Percentiles rank a stretch among this genome's conserved stretches.
Evolutionary conservation across 495 filamentous ascomycete species (phyloP).

Genomic region (Penicillium simplicissimum): DNA sequence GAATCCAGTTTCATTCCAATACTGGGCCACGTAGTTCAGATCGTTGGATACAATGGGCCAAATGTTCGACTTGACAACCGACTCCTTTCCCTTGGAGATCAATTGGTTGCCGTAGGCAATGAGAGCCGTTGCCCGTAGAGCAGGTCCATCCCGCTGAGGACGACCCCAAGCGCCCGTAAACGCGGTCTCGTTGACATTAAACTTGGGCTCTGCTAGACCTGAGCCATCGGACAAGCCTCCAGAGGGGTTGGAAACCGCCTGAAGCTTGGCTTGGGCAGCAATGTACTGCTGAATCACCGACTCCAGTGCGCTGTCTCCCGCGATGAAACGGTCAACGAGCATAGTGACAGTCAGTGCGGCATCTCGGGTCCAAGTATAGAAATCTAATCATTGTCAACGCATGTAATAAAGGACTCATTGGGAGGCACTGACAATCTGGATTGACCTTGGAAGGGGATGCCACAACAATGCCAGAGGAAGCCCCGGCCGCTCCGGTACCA

Average conservation of each 20-base stretch:
- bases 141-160: conserved; percentile 63
- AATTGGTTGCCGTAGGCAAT: conserved; percentile 41
- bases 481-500: conserved; percentile 46
- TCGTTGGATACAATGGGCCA: conserved; percentile 61
- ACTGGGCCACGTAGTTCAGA: conserved; percentile 65
- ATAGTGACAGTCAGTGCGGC: conserved; percentile 56
- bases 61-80: conserved; percentile 39
- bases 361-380: conserved; percentile 65
- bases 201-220: conserved; percentile 65
- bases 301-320: conserved; percentile 46
- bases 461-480: conserved; percentile 52
- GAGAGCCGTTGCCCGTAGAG: conserved; percentile 41
- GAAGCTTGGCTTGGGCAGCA: conserved; percentile 54
- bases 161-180: conserved; percentile 62
- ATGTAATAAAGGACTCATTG: not conserved
- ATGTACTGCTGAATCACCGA: conserved; percentile 57
- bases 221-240: conserved; percentile 51
- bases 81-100: conserved; percentile 41
- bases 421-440: conserved; percentile 52
- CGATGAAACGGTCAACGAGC: conserved; percentile 51
- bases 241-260: conserved; percentile 41
- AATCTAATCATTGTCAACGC: conserved; percentile 40
- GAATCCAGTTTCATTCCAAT: conserved; percentile 58
- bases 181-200: conserved; percentile 51
- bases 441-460: conserved; percentile 56